Evolutionary conservation across 495 filamentous ascomycete genomes (phyloP).

Genomic region (Cercophora samala): DNA sequence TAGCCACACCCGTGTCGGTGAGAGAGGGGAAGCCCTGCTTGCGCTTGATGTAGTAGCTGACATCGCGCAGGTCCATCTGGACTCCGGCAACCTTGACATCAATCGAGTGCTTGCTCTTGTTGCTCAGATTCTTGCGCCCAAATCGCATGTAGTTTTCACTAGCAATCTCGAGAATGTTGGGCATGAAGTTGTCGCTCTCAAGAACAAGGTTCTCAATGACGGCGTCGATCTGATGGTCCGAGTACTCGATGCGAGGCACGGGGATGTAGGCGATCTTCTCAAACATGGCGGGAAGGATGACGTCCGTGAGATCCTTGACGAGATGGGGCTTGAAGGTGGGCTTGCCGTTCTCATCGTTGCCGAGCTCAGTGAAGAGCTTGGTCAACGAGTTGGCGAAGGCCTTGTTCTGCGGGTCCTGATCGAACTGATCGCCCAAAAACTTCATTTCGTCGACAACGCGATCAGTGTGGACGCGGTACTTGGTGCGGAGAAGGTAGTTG

Average conservation of each 20-base stretch:
- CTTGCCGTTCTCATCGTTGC: conserved; percentile 75
- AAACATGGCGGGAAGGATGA: conserved; percentile 81
- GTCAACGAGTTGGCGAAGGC: conserved; percentile 69
- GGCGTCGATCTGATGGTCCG: conserved; percentile 78
- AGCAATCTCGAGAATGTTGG: conserved; percentile 86
- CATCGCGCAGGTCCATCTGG: conserved; percentile 83
- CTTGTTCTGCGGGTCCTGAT: conserved; percentile 80
- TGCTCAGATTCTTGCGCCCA: conserved; percentile 75
- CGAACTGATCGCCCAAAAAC: conserved; percentile 85
- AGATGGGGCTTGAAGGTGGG: conserved; percentile 87
- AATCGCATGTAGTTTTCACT: conserved; percentile 95
- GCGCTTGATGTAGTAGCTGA: conserved; percentile 92
- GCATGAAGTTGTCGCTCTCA: conserved; percentile 95
- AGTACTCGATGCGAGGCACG: conserved; percentile 90
- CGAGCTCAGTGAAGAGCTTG: conserved; percentile 85
- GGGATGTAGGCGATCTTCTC: conserved; percentile 90
- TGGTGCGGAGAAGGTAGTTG: conserved; percentile 81
- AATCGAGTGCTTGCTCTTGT: conserved; percentile 75
- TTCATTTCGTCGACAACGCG: conserved; percentile 85
- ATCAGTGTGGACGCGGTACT: conserved; percentile 84
- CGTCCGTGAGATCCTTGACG: conserved; percentile 78
- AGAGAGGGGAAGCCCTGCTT: conserved; percentile 94
- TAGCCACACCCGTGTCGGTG: conserved; percentile 83
- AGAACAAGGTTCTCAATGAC: conserved; percentile 91
- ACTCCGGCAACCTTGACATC: conserved; percentile 84